These are phyloP conservation scores for Suhomyces yuchorum DNA, from an alignment of 1,139 yeast species.

Conservation along the genomic window DNA sequence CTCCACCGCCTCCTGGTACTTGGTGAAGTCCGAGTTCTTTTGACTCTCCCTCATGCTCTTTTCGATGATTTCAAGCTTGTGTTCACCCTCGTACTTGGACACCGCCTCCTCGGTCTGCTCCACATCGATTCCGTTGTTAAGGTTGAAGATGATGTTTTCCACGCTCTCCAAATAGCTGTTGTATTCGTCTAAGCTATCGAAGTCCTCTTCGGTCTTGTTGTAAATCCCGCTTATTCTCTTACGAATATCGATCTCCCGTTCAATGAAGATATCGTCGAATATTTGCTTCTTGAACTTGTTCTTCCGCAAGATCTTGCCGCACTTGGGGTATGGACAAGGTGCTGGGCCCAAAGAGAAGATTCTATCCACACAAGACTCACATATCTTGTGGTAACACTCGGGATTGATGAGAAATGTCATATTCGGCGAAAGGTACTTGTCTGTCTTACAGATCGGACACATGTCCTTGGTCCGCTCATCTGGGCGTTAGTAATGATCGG, in stretches of 20 bases:
- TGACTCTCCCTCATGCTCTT: slow-evolving; percentile 62
- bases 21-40: slow-evolving; percentile 66
- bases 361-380: slow-evolving; percentile 95
- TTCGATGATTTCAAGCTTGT: slow-evolving; percentile 73
- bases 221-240: slow-evolving; percentile 74
- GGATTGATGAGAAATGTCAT: slow-evolving; percentile 92
- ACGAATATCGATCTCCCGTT: slow-evolving; percentile 88
- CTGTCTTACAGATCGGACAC: slow-evolving; percentile 98
- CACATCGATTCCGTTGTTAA: slow-evolving; percentile 68
- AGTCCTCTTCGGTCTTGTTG: slow-evolving; percentile 80
- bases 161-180: slow-evolving; percentile 81
- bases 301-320: slow-evolving; percentile 84
- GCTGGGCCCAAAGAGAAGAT: slow-evolving; percentile 95
- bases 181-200: slow-evolving; percentile 56
- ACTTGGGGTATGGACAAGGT: slow-evolving; percentile 91
- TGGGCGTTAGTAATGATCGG: slow-evolving; percentile 11
- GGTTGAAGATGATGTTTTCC: slow-evolving; percentile 77
- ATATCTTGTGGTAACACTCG: slow-evolving; percentile 96
- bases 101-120: slow-evolving; percentile 73
- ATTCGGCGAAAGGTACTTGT: slow-evolving; percentile 89
- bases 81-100: slow-evolving; percentile 70
- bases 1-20: slow-evolving; percentile 58
- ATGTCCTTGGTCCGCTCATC: slow-evolving; percentile 63
- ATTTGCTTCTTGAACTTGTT: slow-evolving; percentile 89
- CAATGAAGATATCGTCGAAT: slow-evolving; percentile 87